Evolutionary conservation across 2,329 filamentous ascomycete genomes (phyloP).

Genomic region (Penicillium carneum): DNA sequence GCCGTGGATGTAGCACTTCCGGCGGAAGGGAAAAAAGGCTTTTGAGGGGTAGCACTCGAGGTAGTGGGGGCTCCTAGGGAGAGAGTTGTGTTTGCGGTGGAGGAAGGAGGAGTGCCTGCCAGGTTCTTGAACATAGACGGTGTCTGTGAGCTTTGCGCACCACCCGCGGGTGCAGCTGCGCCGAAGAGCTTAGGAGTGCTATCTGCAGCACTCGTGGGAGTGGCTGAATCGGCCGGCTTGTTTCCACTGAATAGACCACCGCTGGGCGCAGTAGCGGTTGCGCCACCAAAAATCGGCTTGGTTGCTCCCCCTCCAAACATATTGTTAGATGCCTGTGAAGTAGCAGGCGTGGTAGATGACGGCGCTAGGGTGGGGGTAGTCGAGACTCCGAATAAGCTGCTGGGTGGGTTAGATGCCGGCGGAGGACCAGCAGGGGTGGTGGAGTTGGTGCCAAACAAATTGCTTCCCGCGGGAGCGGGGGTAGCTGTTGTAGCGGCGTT

Average conservation of each 20-base stretch:
- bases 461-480: slow-evolving; percentile 46
- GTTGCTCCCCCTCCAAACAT: slow-evolving; percentile 41
- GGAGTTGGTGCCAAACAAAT: slow-evolving; percentile 52
- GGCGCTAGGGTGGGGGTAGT: slow-evolving; percentile 33
- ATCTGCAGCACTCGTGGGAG: slow-evolving; percentile 36
- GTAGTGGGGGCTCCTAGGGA: slow-evolving; percentile 38
- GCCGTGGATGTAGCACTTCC: slow-evolving; percentile 42
- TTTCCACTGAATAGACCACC: slow-evolving; percentile 41
- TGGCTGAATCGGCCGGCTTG: slow-evolving; percentile 43
- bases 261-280: slow-evolving; percentile 32
- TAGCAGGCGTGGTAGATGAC: slow-evolving; percentile 39
- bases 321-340: slow-evolving; percentile 39
- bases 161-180: slow-evolving; percentile 28
- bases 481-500: slow-evolving; percentile 45
- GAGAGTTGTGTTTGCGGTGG: slow-evolving; percentile 27
- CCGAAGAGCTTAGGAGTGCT: slow-evolving; percentile 42
- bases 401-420: slow-evolving; percentile 43
- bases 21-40: slow-evolving; percentile 43
- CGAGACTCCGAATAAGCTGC: slow-evolving; percentile 36
- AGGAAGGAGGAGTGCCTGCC: slow-evolving; percentile 28
- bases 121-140: slow-evolving; percentile 43
- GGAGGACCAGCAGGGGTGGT: slow-evolving; percentile 61
- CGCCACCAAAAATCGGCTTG: slow-evolving; percentile 40
- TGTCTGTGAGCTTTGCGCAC: slow-evolving; percentile 32
- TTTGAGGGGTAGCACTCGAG: slow-evolving; percentile 45